Base-by-base conservation (phyloP, 2,329 filamentous ascomycete genomes). In the Daldinia sp. region DNA sequence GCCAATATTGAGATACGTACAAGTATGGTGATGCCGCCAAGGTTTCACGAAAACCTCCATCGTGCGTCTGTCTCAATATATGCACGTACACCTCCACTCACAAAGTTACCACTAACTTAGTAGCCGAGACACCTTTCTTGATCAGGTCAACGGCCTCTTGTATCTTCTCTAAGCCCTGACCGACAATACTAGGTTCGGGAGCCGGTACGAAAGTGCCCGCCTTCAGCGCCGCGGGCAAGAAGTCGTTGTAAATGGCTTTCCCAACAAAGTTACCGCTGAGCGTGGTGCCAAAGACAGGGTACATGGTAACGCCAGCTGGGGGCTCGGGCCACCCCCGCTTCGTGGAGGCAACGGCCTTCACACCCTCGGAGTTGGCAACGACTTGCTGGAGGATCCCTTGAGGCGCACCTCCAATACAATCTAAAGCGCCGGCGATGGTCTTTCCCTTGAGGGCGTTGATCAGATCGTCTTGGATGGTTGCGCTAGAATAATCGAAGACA, bases 151-250 rank as follows among this genome's bases (percentile, higher is more conserved):
- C 63, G 0, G 77, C 83, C 6, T 76, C 78, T 60, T 85, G 81
- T 1, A 84, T 74, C 41, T 74, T 78, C 53, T 81, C 81, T 18
- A 85, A 67, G 9, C 83, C 83, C 3, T 80, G 75, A 3, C 82
- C 81, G 0, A 81, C 77, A 42, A 84, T 70, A 26, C 76, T 48
- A 1, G 82, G 78, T 42, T 79, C 74, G 0, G 83, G 83, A 41
- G 79, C 79, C 4, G 81, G 74, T 12, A 77, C 74, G 60, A 80
- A 82, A 2, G 73, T 74, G 1, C 80, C 80, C 1, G 68, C 60
- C 15, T 71, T 76, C 46, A 85, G 72, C 7, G 82, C 83, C 18
- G 74, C 63, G 0, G 80, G 77, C 10, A 84, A 57, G 64, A 78
- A 84, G 18, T 79, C 77, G n/a, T 75, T 75, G 68, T 79, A 84